Evolutionary conservation across 345 rosid genomes (phyloP).

Genomic region (Brassica napus): DNA sequence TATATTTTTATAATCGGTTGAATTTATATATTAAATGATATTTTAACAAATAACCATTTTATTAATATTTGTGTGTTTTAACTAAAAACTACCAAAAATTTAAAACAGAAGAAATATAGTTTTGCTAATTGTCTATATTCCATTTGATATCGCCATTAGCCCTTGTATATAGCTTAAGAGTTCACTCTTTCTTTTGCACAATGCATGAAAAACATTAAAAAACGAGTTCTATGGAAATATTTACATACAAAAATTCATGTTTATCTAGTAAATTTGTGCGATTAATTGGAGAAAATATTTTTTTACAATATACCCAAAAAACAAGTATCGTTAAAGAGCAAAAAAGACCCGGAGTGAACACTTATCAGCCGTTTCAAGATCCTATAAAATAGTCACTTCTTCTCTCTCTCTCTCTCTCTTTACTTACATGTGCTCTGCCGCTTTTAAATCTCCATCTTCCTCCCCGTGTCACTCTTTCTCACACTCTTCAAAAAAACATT

Average conservation of each 20-base stretch:
- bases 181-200: background rate
- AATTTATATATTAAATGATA: too few species aligned
- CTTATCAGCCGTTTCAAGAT: conserved; percentile 30
- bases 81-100: too few species aligned
- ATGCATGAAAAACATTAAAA: too few species aligned
- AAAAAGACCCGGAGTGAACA: conserved; percentile 10
- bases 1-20: too few species aligned
- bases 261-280: background rate
- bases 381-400: conserved; percentile 33
- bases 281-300: background rate
- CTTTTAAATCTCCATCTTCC: conserved; percentile 34
- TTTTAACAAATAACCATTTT: too few species aligned
- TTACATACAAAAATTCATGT: background rate
- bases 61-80: too few species aligned
- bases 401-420: conserved; percentile 12
- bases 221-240: background rate
- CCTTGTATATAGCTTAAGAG: background rate
- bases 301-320: background rate
- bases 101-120: background rate
- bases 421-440: conserved; percentile 39
- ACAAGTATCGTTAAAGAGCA: background rate
- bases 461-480: conserved; percentile 38
- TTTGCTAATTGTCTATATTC: conserved; percentile 12
- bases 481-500: conserved; percentile 31
- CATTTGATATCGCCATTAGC: background rate